Evolutionary conservation across 805 yeast genomes (phyloP).

Genomic region (Candida parachauliodes): DNA sequence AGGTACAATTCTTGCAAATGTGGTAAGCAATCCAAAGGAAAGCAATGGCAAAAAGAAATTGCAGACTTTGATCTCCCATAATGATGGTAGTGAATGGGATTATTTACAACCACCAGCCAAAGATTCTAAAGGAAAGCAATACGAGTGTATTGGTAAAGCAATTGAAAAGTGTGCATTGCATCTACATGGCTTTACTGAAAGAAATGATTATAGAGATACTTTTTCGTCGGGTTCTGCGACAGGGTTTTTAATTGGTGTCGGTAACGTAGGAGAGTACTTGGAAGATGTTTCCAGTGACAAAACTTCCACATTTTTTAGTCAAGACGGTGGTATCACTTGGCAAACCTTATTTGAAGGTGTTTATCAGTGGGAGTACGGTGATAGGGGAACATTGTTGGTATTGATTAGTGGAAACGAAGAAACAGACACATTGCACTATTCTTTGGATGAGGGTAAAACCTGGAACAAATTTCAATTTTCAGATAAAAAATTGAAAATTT

Average conservation of each 20-base stretch:
- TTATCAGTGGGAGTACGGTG: slow-evolving; percentile 94
- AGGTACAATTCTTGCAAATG: slow-evolving; percentile 76
- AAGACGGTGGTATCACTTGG: slow-evolving; percentile 94
- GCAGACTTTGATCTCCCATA: slow-evolving; percentile 73
- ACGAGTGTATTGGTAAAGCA: slow-evolving; percentile 47
- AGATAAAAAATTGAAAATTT: slow-evolving; percentile 50
- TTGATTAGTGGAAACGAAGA: slow-evolving; percentile 57
- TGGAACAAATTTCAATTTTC: slow-evolving; percentile 71
- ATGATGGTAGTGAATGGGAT: slow-evolving; percentile 90
- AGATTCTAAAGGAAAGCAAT: slow-evolving; percentile 59
- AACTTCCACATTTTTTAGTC: slow-evolving; percentile 64
- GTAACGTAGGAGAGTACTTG: slow-evolving; percentile 75
- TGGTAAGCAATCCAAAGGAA: slow-evolving; percentile 49
- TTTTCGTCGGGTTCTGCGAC: slow-evolving; percentile 85
- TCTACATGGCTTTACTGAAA: slow-evolving; percentile 87
- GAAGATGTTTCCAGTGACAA: slow-evolving; percentile 35
- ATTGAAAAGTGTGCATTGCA: slow-evolving; percentile 71
- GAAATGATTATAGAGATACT: slow-evolving; percentile 79
- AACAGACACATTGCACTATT: slow-evolving; percentile 59
- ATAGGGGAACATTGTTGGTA: slow-evolving; percentile 83
- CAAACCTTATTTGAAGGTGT: slow-evolving; percentile 68
- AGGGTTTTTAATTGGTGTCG: slow-evolving; percentile 89
- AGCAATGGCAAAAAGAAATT: slow-evolving; percentile 47
- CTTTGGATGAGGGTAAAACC: slow-evolving; percentile 73
- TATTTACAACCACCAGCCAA: slow-evolving; percentile 63